Evolutionary conservation across 2,329 filamentous ascomycete genomes (phyloP), one percentile per base, ranked within the genome.

Genomic region (Dryadomyces quercus-mongolicae): DNA sequence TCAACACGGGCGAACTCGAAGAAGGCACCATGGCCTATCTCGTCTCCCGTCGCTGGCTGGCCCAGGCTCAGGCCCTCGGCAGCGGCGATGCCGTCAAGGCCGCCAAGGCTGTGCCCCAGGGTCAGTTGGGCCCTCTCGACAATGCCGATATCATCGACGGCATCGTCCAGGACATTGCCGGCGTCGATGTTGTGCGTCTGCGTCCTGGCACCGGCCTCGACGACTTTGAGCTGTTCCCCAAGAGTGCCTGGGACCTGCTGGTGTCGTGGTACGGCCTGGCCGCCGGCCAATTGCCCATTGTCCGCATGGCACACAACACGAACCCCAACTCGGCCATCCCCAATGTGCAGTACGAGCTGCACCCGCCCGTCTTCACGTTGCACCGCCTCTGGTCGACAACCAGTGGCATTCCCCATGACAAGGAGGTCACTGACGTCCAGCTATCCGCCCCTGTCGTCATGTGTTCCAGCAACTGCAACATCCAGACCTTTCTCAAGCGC

Each of bases 291-390:
- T 73, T 82, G 9, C 77, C 86, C 47, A 90, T 97, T 59, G 70
- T 81, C 48, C 83, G 93, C 56, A 79, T 78, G 60, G 90, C 86
- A 42, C 86, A 92, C 67, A 86, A 95, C 67, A 90, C 85, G 25
- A 77, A 82, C 8, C 72, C 75, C 1, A 76, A 80, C 44, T 76
- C 75, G 2, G 64, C 70, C n/a, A 69, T 70, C 3, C 72, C 80
- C 43, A 88, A 95, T 59, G 71, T 95, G 49, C 74, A 86, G 62
- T 95, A 86, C 66, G 93, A 97, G 69, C 74, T 89, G 44, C 82
- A 90, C 62, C 93, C 91, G 5, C 89, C 88, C 0, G 76, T 95
- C 46, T 88, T 96, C 66, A 88, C 84, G 1, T 75, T 97, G 57
- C 82, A 95, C 64, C 89, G 92, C 60, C 74, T 97, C 1, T 84